phyloP scores from a whole-genome alignment of 2,329 filamentous ascomycete species.

The Cladophialophora exuberans region DNA sequence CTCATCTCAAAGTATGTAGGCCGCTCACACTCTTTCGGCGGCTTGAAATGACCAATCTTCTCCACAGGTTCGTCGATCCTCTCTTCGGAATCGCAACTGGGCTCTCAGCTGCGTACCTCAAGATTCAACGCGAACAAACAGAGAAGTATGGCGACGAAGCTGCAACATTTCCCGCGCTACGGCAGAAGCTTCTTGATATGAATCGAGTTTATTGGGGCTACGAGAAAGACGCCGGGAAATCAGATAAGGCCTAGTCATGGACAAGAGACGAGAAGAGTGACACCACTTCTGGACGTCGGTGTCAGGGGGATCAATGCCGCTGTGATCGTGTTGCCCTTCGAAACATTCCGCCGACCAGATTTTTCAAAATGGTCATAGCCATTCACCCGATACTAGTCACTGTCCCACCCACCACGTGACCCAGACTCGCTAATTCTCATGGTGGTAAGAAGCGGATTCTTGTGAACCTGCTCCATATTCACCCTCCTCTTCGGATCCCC shows the following conservation, averaged over 20 bases:
- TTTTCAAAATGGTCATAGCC: no score
- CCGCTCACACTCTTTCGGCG: no score
- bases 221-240: neutral
- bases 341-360: no score
- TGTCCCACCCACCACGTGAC: neutral
- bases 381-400: no score
- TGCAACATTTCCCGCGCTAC: conserved; percentile 33
- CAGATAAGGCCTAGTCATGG: no score
- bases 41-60: no score
- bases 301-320: no score
- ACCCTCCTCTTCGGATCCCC: neutral
- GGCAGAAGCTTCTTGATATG: conserved; percentile 28
- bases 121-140: conserved; percentile 59
- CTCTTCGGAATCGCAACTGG: conserved; percentile 59
- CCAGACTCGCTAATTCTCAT: neutral
- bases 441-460: neutral
- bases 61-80: conserved; percentile 53
- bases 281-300: no score
- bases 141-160: conserved; percentile 48
- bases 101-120: conserved; percentile 53
- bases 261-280: no score
- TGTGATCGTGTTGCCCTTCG: no score
- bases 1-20: conserved; percentile 45
- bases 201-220: conserved; percentile 27
- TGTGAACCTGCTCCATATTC: neutral